Evolutionary conservation across 176 grass and related monocot genomes (phyloP), one percentile per base, ranked within the genome.

Genomic region (Eragrostis curvula): DNA sequence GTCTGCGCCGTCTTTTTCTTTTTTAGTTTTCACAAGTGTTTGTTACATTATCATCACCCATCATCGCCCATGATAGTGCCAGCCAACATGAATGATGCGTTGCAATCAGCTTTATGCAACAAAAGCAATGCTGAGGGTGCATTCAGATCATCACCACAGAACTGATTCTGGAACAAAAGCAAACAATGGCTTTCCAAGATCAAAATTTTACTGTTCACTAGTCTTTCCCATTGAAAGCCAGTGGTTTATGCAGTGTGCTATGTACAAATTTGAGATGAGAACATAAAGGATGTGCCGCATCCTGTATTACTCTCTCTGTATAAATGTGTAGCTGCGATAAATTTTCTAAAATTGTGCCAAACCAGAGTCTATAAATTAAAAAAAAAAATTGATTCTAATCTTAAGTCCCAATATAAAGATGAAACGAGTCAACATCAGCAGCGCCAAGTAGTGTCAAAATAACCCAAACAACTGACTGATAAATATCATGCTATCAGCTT

Each of bases 31-130:
- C 47, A 40, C 47, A 27, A 71, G 6, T 8, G 65, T 12, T 7
- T n/a, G n/a, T 53, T 73, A 21, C 24, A 52, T 73, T 52, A 50
- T 18, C 25, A 52, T 44, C 66, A 10, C 10, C 28, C 68, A 61
- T 59, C 8, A 30, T 15, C 2, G 43, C 40, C 52, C 5, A 63
- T 63, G 75, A 79, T 66, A 20, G 58, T 23, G 46, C 30, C 68
- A 79, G 9, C 46, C 46, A 79, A 42, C 43, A 67, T 13, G 47
- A 51, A 50, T 25, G 30, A 51, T 64, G 49, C 48, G 61, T 78
- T 78, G 43, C 56, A 46, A 45, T 71, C 84, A 46, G 46, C 76
- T 80, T 79, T 86, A 65, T 58, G 3, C 6, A 10, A 12, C 74
- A 41, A 52, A 85, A 78, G 66, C 28, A 21, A 61, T 71, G 52